Evolutionary conservation across 2,329 filamentous ascomycete genomes (phyloP).

Genomic region (Dactylellina haptotyla): DNA sequence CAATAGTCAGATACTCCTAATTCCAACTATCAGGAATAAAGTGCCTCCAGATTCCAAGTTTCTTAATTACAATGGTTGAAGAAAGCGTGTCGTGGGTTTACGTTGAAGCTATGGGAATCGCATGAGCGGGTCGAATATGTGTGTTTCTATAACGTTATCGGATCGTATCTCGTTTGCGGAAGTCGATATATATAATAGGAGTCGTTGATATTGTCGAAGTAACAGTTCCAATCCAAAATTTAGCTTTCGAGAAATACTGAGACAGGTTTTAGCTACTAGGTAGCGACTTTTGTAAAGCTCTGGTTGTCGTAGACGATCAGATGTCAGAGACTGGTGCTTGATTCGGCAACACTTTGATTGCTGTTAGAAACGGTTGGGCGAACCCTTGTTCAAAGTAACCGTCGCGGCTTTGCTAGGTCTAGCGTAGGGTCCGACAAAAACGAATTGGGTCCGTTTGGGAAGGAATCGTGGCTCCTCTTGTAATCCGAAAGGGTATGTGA

Average conservation of each 20-base stretch:
- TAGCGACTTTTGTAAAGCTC: constrained; percentile 10
- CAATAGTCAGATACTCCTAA: not conserved
- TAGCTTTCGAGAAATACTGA: not conserved
- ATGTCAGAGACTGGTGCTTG: constrained; percentile 27
- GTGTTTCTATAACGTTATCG: not conserved
- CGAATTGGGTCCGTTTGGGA: constrained; percentile 39
- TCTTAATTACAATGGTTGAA: no score
- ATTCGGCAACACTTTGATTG: constrained; percentile 39
- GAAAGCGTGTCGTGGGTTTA: no score
- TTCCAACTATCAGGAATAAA: not conserved
- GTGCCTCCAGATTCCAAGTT: no score
- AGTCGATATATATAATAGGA: not conserved
- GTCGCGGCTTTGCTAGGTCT: constrained; percentile 47
- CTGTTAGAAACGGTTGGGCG: constrained; percentile 7
- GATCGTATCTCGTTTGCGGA: not conserved
- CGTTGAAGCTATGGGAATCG: not conserved
- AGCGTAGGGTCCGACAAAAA: constrained; percentile 26
- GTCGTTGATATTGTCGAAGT: not conserved
- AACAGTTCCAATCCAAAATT: not conserved
- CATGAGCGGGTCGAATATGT: not conserved
- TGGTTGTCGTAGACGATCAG: constrained; percentile 34
- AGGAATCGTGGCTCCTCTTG: constrained; percentile 18
- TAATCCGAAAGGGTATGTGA: constrained; percentile 23
- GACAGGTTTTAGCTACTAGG: not conserved
- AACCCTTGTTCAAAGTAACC: constrained; percentile 48